Base-by-base conservation (phyloP, 2,329 filamentous ascomycete species). In the Bipolaris sorokiniana region DNA sequence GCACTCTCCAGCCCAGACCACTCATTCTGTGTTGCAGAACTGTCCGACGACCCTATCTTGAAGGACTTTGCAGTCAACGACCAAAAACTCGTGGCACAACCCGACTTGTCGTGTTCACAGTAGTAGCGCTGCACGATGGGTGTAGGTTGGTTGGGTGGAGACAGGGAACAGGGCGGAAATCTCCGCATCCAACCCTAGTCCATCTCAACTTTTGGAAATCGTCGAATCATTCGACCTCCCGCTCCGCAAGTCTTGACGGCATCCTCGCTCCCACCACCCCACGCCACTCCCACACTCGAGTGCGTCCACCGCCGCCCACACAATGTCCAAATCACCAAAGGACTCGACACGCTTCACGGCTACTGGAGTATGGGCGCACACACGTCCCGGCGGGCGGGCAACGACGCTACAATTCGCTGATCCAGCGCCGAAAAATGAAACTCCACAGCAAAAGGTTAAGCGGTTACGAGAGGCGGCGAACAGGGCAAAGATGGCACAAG, bases 341-440 rank as follows among this genome's bases (percentile, higher is more conserved):
- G 90, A 93, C 76, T 90, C 91, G 65, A 95, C 91, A 69, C 88
- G 90, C 73, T 95, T 90, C 77, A 90, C 88, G 15, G 80, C 87
- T 23, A 89, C 86, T 16, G 86, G 83, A 59, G 87, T 87, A 34
- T 90, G 92, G 78, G 90, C 89, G 67, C 83, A 84, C 63, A 86
- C 86, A 65, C 90, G 90, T 74, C 76, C 82, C 40, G 76, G 74
- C 53, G 75, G 78, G 26, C 69, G 76, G 51, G 70, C 74, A 37
- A 76, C 78, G 31, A 75, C 73, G 37, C 76, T 80, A 59, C 71
- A 73, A 54, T 74, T 76, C 57, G 69, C 74, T 18, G 70, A 76
- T 45, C 72, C 77, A 44, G 76, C 79, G 51, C 78, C 78, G 28
- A 72, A 76, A 54, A 76, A 78, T 65, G 82, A 84, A 68, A 83